Conservation (phyloP, 192 early-diverging fungal genomes). For the Coemansia nantahalensis region DNA sequence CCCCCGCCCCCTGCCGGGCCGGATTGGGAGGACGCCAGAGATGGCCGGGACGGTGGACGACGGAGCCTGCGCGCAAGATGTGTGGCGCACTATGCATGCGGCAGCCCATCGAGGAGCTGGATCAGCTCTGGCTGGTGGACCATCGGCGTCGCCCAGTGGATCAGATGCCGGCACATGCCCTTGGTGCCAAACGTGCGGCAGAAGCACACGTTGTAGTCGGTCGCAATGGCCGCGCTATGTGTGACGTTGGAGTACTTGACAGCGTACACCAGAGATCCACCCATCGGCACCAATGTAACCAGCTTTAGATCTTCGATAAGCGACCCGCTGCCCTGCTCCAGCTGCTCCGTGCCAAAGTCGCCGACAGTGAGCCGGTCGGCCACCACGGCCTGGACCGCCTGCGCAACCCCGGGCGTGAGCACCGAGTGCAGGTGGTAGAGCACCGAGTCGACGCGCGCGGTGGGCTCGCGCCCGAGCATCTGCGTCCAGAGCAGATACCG, state of each 20-base stretch:
- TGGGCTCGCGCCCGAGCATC: constrained; percentile 13
- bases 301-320: neutral
- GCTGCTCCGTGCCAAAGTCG: constrained; percentile 19
- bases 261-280: constrained; percentile 7
- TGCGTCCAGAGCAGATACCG: constrained; percentile 38
- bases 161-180: constrained; percentile 27
- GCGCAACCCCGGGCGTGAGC: constrained; percentile 16
- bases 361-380: neutral
- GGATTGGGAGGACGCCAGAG: too few species aligned
- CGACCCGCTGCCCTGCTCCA: constrained; percentile 15
- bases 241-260: neutral
- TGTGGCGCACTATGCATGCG: constrained; percentile 7
- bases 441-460: constrained; percentile 34
- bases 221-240: constrained; percentile 18
- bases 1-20: too few species aligned
- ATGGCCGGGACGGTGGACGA: too few species aligned
- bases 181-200: constrained; percentile 16
- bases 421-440: constrained; percentile 20
- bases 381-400: neutral
- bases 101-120: constrained; percentile 13
- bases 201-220: constrained; percentile 27
- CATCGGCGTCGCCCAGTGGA: constrained; percentile 16
- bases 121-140: constrained; percentile 36
- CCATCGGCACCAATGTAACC: neutral
- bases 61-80: neutral